Percentiles rank a stretch among this genome's conserved stretches.
Conservation (phyloP, 1,284 basidiomycete species). For the Malassezia yamatoensis region DNA sequence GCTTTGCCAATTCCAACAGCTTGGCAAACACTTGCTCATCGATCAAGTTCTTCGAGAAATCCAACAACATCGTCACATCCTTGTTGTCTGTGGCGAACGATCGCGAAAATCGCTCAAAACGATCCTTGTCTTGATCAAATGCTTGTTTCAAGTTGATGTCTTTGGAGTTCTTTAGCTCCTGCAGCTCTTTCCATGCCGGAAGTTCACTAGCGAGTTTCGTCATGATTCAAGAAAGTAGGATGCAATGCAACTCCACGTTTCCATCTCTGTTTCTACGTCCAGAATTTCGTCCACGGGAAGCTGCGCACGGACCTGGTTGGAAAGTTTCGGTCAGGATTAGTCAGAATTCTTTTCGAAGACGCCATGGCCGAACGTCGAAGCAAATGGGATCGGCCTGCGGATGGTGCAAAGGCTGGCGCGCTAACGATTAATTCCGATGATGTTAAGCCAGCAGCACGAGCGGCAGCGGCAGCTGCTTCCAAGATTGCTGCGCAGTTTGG, state of each 20-base stretch:
- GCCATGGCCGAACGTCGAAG: slow-evolving; percentile 19
- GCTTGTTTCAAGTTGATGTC: slow-evolving; percentile 78
- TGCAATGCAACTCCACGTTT: too few species aligned
- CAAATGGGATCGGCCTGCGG: slow-evolving; percentile 20
- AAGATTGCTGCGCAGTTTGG: slow-evolving; percentile 39
- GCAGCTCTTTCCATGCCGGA: slow-evolving; percentile 73
- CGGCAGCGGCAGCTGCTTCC: slow-evolving; percentile 35
- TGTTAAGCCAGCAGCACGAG: slow-evolving; percentile 9
- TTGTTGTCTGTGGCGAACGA: slow-evolving; percentile 60
- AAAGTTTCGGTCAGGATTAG: not conserved
- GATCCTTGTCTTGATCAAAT: slow-evolving; percentile 72
- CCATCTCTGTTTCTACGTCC: too few species aligned
- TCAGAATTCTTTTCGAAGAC: not conserved
- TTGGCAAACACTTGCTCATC: slow-evolving; percentile 63
- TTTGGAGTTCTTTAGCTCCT: slow-evolving; percentile 67
- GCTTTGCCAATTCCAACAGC: slow-evolving; percentile 69
- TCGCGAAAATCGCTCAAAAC: slow-evolving; percentile 75
- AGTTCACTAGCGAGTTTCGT: slow-evolving; percentile 23
- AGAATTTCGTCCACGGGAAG: too few species aligned
- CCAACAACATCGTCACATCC: slow-evolving; percentile 72
- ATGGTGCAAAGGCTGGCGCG: not conserved
- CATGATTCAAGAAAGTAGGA: not conserved
- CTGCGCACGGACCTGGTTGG: not conserved
- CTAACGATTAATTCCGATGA: not conserved
- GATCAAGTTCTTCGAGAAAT: slow-evolving; percentile 94